Conservation (phyloP, 2,329 filamentous ascomycete species). For the Colletotrichum agaves region DNA sequence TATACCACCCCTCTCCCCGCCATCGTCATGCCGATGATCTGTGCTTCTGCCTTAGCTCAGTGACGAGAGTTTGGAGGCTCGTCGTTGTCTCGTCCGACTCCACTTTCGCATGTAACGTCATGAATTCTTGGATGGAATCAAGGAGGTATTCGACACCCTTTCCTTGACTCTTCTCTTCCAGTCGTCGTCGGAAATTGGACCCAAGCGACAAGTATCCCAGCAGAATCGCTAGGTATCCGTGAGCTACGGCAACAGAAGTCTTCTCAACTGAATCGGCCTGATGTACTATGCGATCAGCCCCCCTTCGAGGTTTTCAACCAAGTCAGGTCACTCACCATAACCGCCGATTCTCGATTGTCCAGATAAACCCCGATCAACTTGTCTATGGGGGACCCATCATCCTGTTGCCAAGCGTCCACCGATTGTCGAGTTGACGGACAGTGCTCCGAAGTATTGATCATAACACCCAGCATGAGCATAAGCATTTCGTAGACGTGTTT, state of each 20-base stretch:
- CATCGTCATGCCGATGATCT: background rate
- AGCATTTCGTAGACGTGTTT: slow-evolving; percentile 72
- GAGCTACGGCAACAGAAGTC: slow-evolving; percentile 81
- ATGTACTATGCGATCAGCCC: background rate
- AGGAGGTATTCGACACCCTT: slow-evolving; percentile 58
- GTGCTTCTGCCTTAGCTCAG: slow-evolving; percentile 44
- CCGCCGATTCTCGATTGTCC: slow-evolving; percentile 71
- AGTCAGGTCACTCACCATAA: slow-evolving; percentile 67
- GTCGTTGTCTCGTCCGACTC: slow-evolving; percentile 53
- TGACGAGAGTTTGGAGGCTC: slow-evolving; percentile 49
- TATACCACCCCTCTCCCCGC: background rate
- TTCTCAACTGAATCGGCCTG: slow-evolving; percentile 79
- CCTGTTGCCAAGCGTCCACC: slow-evolving; percentile 46
- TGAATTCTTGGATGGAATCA: slow-evolving; percentile 66
- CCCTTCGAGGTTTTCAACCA: background rate
- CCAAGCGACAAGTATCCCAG: slow-evolving; percentile 82
- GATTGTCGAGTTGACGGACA: slow-evolving; percentile 68
- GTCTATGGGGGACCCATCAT: slow-evolving; percentile 60
- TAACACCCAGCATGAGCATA: slow-evolving; percentile 80
- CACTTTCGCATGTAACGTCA: slow-evolving; percentile 61
- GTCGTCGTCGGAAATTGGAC: slow-evolving; percentile 54
- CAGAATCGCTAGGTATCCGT: slow-evolving; percentile 87
- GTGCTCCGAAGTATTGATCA: slow-evolving; percentile 90
- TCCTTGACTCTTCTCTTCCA: slow-evolving; percentile 54
- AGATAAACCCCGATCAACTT: slow-evolving; percentile 73